Evolutionary conservation across 139 green algal genomes (phyloP), one percentile per base, ranked within the genome.

Genomic region (Chlorokybus atmophyticus): DNA sequence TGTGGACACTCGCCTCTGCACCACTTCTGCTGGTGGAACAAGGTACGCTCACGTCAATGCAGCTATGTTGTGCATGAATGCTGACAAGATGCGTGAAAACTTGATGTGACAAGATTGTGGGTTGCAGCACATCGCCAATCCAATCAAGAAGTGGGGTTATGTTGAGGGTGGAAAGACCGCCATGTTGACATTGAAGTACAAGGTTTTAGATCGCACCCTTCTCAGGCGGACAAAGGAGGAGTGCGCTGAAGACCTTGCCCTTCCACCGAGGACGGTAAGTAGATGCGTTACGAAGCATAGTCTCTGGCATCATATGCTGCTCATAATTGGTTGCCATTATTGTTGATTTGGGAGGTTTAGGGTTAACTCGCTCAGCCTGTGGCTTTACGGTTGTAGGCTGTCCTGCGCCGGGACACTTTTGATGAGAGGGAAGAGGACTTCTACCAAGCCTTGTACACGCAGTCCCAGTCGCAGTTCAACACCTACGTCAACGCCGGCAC

Each of bases 191-290:
- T 79, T 95, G 3, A 87, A 86, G 67, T 77, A 85, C 57, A 62
- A 83, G 27, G 62, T 86, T 6, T 40, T 89, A 57, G 29, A 63
- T 21, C 52, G 66, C 26, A 83, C 81, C 26, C 78, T 93, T 54
- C 71, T 96, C 68, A 68, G 88, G 0, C 78, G 88, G 42, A 96
- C 88, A 49, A 96, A 96, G 76, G 68, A 24, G 14, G 77, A 94
- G 73, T 85, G 88, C 54, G 85, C 88, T 0, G 88, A 90, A 30
- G 85, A 93, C 55, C 79, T 96, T 40, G 74, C 80, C 3, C 79
- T 96, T 30, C 88, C 88, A 3, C 86, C 86, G 7, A 64, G 81
- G 66, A 59, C 8, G 8, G 42, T 68, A 23, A 57, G 28, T 3
- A 29, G n/a, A n/a, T n/a, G n/a, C n/a, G n/a, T n/a, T n/a, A n/a